phyloP scores from a whole-genome alignment of 305 asterid species.

The Fraxinus floribunda region DNA sequence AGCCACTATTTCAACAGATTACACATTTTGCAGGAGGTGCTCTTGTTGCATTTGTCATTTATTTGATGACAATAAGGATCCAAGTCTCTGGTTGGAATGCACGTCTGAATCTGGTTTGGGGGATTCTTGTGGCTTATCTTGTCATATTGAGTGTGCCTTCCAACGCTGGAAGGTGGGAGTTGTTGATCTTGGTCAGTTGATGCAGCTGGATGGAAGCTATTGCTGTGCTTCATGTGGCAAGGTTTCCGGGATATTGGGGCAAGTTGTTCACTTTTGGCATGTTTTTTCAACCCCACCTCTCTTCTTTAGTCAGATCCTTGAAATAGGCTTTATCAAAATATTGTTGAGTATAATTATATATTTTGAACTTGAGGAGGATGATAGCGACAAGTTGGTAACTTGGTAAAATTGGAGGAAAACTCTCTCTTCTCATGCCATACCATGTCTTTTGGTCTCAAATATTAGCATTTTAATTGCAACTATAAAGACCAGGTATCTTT shows the following conservation, averaged over 20 bases:
- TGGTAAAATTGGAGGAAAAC: not conserved
- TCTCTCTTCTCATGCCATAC: not conserved
- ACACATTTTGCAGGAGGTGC: conserved; percentile 89
- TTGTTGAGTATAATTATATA: not conserved
- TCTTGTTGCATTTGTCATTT: conserved; percentile 89
- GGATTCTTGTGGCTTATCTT: conserved; percentile 83
- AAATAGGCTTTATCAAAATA: not conserved
- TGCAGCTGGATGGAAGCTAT: conserved; percentile 93
- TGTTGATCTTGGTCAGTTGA: conserved; percentile 71
- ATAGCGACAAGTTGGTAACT: not conserved
- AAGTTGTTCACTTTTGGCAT: conserved; percentile 28
- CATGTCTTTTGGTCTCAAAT: not conserved
- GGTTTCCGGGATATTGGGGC: conserved; percentile 90
- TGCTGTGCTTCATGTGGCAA: conserved; percentile 96
- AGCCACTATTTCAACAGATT: conserved; percentile 64
- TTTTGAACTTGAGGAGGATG: not conserved
- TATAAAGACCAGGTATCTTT: not conserved
- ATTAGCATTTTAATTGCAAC: not conserved
- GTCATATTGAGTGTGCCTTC: conserved; percentile 87
- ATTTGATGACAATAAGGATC: conserved; percentile 93
- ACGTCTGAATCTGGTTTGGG: conserved; percentile 65
- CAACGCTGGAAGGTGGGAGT: conserved; percentile 85
- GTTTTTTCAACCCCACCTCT: not conserved
- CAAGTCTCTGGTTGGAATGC: conserved; percentile 94
- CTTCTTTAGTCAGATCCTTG: not conserved